Evolutionary conservation across 305 asterid genomes (phyloP), one percentile per base, ranked within the genome.

Genomic region (Fraxinus sp.): DNA sequence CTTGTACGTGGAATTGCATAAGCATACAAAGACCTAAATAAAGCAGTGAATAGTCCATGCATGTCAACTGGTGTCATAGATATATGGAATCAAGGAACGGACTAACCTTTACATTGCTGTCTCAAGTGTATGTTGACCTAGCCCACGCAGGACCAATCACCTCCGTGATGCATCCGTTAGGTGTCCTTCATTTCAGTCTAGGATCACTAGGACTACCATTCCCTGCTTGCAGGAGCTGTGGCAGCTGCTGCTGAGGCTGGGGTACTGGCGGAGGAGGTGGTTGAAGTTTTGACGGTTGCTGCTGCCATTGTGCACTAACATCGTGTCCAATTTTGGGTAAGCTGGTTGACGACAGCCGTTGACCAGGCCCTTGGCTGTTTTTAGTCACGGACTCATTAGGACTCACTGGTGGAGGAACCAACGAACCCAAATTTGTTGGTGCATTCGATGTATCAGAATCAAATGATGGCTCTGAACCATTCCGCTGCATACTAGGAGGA

Each of bases 151-250:
- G 89, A 85, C 77, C 83, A 84, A 86, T 78, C 86, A 85, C 71
- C 81, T 64, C 77, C 37, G 52, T 82, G 77, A 89, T 78, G 83
- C 24, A 85, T 77, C 86, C 18, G 46, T 80, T 80, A 78, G 74
- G 80, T 7, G 59, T 46, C 83, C 79, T 83, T 95, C 92, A 91
- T 86, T 91, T 94, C 88, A 90, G 79, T 81, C 91, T 85, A 79
- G 90, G 85, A 85, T 92, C 93, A 81, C 88, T 78, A 28, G 93
- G 81, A 86, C 87, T 84, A 77, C 79, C 87, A 82, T 86, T 90
- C 83, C 92, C 95, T 24, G 91, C 87, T 86, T 87, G 88, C 70
- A 89, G 89, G 83, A 86, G 87, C 88, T 88, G 92, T 13, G 79
- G 76, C 88, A 87, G 64, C 88, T 81, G 90, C 28, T 55, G 88